A percentile compares a stretch with the other conserved stretches of the same genome.
Conservation (phyloP, 768 basidiomycete species). For the Leucosporidium yakuticum region DNA sequence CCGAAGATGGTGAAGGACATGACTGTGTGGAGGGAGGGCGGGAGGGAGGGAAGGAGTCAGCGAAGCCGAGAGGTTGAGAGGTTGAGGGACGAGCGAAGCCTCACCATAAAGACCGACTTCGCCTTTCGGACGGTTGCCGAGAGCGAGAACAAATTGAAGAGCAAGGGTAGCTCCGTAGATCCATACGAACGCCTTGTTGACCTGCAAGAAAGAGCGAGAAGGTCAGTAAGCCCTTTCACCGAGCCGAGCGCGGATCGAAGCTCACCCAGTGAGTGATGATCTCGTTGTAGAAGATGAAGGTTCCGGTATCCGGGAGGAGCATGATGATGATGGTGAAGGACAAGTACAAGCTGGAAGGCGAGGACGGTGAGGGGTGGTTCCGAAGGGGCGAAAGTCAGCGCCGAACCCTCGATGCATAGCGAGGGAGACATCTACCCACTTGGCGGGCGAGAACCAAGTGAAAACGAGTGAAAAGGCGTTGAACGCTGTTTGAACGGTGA, state of each 20-base stretch:
- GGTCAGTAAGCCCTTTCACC: too few relatives aligned
- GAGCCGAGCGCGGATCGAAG: too few relatives aligned
- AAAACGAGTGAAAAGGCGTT: conserved; percentile 38
- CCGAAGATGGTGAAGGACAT: conserved; percentile 2
- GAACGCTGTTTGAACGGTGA: conserved; percentile 69
- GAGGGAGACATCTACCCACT: neutral
- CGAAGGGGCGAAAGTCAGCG: neutral
- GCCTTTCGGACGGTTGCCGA: conserved; percentile 77
- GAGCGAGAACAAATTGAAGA: conserved; percentile 66
- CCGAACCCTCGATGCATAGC: neutral
- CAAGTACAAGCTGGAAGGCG: conserved; percentile 55
- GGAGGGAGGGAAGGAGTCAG: neutral
- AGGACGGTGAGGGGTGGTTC: too few relatives aligned
- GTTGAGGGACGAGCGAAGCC: neutral
- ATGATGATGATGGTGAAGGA: conserved; percentile 92
- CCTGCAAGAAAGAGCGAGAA: too few relatives aligned
- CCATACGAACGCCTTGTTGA: neutral
- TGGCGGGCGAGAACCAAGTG: conserved; percentile 38
- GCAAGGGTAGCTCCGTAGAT: conserved; percentile 48
- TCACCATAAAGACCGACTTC: conserved; percentile 47
- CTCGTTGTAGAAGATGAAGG: conserved; percentile 61
- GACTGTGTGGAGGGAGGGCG: neutral
- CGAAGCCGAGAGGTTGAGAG: neutral
- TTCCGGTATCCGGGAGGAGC: conserved; percentile 56
- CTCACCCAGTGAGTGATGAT: conserved; percentile 9